Percentiles rank a stretch among this genome's conserved stretches.
These are phyloP conservation scores for Neocucurbitaria cava DNA, from an alignment of 2,329 filamentous ascomycete species.

Conservation along the genomic window DNA sequence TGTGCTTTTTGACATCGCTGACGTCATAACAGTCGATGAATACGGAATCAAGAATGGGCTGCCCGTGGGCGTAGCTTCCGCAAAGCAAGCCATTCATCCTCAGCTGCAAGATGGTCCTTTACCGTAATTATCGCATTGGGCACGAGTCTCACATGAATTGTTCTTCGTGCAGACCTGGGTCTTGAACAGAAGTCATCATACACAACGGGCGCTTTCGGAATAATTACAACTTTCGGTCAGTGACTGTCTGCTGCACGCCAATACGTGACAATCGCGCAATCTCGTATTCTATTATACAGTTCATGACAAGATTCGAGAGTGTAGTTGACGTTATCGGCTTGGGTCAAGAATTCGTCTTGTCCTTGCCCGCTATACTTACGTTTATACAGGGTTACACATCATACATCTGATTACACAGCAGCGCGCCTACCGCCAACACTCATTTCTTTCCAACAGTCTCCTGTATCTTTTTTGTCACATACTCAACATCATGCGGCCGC, in stretches of 20 bases:
- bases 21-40: conserved; percentile 25
- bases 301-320: background rate
- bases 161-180: no score
- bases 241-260: no score
- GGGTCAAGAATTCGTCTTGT: background rate
- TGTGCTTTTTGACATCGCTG: conserved; percentile 13
- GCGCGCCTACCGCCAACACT: background rate
- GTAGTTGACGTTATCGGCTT: background rate
- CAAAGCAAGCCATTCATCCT: background rate
- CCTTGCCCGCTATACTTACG: background rate
- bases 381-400: background rate
- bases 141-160: no score
- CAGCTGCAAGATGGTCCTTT: conserved; percentile 1
- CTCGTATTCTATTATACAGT: no score
- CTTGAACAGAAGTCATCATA: no score
- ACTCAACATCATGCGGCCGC: conserved; percentile 68
- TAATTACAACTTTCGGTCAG: background rate
- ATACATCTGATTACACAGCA: background rate
- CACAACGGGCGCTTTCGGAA: no score
- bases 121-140: background rate
- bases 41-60: conserved; percentile 5
- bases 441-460: conserved; percentile 32
- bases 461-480: conserved; percentile 68
- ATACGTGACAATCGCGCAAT: no score
- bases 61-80: conserved; percentile 1